Evolutionary conservation across 2,329 filamentous ascomycete species (phyloP), one percentile per base, ranked within the genome.

Genomic region (Intubia oerlemansii): DNA sequence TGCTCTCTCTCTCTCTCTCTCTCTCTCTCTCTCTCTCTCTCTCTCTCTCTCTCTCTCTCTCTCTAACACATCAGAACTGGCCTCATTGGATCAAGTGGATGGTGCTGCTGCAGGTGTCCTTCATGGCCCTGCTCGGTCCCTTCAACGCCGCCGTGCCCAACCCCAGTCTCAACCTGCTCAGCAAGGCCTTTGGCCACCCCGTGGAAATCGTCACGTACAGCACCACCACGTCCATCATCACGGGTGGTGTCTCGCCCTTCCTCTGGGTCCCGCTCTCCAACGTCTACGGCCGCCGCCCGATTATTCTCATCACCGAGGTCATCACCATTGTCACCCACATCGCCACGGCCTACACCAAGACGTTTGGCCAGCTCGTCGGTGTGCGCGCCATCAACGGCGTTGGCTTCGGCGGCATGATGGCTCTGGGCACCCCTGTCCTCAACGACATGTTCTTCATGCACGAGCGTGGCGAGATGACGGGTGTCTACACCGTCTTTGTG

Each of bases 371-470:
- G 8, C 31, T 36, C 10, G 23, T 36, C 15, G 32, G 28, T n/a
- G 31, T 30, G 22, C 35, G 35, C 8, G 33, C 32, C 3, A 14
- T 36, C 28, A 36, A 36, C 25, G 35, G 35, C n/a, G 17, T 36
- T 14, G 33, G 31, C 28, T 34, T 34, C 9, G 35, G 35, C 25
- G 35, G 33, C 19, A 34, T 34, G 28, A 32, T 36, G 32, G 35
- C 32, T 7, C 30, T 36, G 4, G 35, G 35, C 30, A 36, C 32
- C 15, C 33, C 35, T 12, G 32, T 35, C 15, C 31, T 37, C 27
- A 35, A 35, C 35, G 35, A 37, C 33, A 32, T 37, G 28, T 37
- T 35, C 24, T 37, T 34, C 25, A 25, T 33, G 31, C 35, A 37
- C 33, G 35, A 37, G 32, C 33, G 35, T 13, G 35, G 35, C 23